Conservation (phyloP, 352 stramenopile genomes). For the Pythium aquatile region DNA sequence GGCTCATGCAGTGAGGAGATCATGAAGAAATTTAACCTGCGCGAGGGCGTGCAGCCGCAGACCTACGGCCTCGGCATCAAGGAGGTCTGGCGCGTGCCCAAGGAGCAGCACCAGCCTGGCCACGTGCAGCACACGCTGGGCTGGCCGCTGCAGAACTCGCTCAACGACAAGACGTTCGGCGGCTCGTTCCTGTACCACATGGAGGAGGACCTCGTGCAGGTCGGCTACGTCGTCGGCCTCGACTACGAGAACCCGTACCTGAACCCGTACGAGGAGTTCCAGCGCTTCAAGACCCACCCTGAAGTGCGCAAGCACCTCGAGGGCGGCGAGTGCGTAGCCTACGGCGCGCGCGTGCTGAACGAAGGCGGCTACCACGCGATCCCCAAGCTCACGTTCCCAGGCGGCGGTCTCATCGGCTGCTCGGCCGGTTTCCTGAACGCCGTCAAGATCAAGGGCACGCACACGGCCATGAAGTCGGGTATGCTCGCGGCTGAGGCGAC, state of each 20-base stretch:
- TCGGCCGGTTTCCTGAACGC: slow-evolving; percentile 98
- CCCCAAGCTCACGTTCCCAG: slow-evolving; percentile 98
- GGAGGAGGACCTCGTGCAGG: slow-evolving; percentile 93
- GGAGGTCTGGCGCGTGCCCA: slow-evolving; percentile 93
- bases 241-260: slow-evolving; percentile 99
- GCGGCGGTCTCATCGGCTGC: slow-evolving; percentile 95
- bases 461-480: slow-evolving; percentile 98
- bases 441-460: slow-evolving; percentile 99
- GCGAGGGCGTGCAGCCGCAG: slow-evolving; percentile 89
- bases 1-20: slow-evolving; percentile 97
- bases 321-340: slow-evolving; percentile 96
- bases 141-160: slow-evolving; percentile 93
- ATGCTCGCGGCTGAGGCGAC: slow-evolving; percentile 96
- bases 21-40: slow-evolving; percentile 96
- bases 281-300: slow-evolving; percentile 98
- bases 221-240: slow-evolving; percentile 96
- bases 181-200: slow-evolving; percentile 99
- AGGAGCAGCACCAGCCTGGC: slow-evolving; percentile 93
- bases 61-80: slow-evolving; percentile 99
- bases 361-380: slow-evolving; percentile 97
- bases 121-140: slow-evolving; percentile 98
- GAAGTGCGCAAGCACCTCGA: slow-evolving; percentile 92
- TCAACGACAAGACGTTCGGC: slow-evolving; percentile 95
- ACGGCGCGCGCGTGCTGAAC: slow-evolving; percentile 94
- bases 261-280: slow-evolving; percentile 99